These are phyloP conservation scores for Cercospora brassicicola DNA, from an alignment of 2,329 filamentous ascomycete genomes.

Conservation along the genomic window DNA sequence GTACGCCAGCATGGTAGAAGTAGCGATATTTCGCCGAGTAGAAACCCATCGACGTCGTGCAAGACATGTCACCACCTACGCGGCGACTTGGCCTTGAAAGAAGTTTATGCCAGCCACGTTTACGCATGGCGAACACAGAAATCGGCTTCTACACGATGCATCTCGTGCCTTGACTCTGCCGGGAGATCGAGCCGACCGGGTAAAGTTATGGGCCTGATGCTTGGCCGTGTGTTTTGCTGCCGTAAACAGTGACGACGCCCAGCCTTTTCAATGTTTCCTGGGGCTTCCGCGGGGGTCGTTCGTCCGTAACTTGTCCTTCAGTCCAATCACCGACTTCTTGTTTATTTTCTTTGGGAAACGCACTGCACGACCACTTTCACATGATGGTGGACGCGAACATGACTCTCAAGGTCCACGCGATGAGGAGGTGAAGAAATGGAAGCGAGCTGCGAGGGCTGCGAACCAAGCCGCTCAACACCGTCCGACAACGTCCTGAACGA, in stretches of 20 bases:
- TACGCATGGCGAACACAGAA: neutral
- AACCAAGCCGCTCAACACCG: neutral
- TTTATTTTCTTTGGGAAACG: neutral
- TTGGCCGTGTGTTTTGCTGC: neutral
- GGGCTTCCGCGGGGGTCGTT: neutral
- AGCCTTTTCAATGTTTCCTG: neutral
- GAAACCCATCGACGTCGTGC: neutral
- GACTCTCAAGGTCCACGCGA: neutral
- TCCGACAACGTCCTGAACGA: neutral
- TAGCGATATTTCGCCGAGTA: conserved; percentile 2
- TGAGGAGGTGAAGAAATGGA: neutral
- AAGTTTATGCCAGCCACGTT: neutral
- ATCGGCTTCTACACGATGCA: neutral
- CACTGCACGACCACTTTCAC: neutral
- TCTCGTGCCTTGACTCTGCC: neutral
- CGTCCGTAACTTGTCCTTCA: neutral
- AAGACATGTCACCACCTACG: neutral
- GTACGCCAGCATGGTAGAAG: neutral
- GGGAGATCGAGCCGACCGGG: neutral
- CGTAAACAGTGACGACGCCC: neutral
- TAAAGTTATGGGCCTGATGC: neutral
- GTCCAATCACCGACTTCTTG: neutral
- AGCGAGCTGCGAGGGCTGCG: neutral
- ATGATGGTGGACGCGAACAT: neutral
- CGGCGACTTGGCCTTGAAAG: neutral